phyloP scores from a whole-genome alignment of 768 basidiomycete genomes.

The Cystofilobasidium macerans region DNA sequence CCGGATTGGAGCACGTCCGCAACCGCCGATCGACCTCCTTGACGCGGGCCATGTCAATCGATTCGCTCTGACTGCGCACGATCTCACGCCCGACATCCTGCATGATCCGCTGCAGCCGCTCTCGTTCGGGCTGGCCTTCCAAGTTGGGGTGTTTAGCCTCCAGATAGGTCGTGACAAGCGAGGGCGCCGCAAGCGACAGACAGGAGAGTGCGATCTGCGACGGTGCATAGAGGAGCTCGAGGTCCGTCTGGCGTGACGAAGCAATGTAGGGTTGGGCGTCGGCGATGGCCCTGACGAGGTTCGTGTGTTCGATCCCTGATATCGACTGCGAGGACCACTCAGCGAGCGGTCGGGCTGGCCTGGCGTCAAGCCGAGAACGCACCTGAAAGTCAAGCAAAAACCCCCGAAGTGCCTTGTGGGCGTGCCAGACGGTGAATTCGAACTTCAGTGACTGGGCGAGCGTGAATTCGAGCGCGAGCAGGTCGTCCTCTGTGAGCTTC shows the following conservation, averaged over 20 bases:
- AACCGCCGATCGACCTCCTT: slow-evolving; percentile 80
- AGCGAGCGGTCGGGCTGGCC: background rate
- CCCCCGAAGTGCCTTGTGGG: slow-evolving; percentile 35
- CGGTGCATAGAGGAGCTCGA: slow-evolving; percentile 80
- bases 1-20: slow-evolving; percentile 84
- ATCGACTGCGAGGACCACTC: background rate
- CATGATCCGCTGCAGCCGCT: slow-evolving; percentile 51
- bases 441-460: slow-evolving; percentile 89
- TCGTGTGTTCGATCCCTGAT: background rate
- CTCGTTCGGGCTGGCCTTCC: slow-evolving; percentile 35
- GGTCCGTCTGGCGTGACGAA: slow-evolving; percentile 76
- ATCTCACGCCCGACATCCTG: slow-evolving; percentile 26
- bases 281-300: slow-evolving; percentile 48
- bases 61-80: slow-evolving; percentile 42
- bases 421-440: slow-evolving; percentile 62
- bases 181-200: slow-evolving; percentile 54
- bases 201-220: slow-evolving; percentile 85
- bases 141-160: slow-evolving; percentile 4
- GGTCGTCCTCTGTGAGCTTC: slow-evolving; percentile 65
- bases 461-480: slow-evolving; percentile 88
- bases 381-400: slow-evolving; percentile 82
- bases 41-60: slow-evolving; percentile 70
- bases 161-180: slow-evolving; percentile 54
- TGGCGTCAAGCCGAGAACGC: slow-evolving; percentile 26
- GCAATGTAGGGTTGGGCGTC: slow-evolving; percentile 56